A percentile compares a stretch with the other conserved stretches of the same genome.
phyloP scores from a whole-genome alignment of 2,329 filamentous ascomycete genomes.

The Claviceps paspali region DNA sequence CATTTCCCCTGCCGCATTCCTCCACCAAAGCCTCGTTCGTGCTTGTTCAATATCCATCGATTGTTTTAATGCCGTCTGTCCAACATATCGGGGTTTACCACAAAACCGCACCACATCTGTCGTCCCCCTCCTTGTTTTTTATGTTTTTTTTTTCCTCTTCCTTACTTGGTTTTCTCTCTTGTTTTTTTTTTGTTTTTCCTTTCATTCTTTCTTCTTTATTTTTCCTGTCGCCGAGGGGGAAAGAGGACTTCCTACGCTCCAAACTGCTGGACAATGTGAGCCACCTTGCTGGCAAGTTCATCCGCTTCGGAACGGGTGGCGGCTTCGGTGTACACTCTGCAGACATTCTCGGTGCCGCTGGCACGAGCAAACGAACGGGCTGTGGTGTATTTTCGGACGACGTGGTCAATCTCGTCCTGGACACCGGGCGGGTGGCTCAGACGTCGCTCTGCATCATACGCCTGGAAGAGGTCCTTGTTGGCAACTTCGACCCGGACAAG shows the following conservation, averaged over 20 bases:
- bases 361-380: slow-evolving; percentile 84
- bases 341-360: slow-evolving; percentile 89
- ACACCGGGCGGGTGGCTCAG: slow-evolving; percentile 65
- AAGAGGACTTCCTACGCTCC: slow-evolving; percentile 14
- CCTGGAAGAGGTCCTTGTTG: slow-evolving; percentile 68
- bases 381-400: slow-evolving; percentile 80
- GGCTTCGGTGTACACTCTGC: slow-evolving; percentile 91
- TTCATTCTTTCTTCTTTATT: too few relatives aligned
- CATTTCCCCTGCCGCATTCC: too few relatives aligned
- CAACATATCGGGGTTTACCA: too few relatives aligned
- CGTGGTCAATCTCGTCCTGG: slow-evolving; percentile 73
- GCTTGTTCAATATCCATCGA: too few relatives aligned
- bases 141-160: too few relatives aligned
- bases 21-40: too few relatives aligned
- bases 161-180: too few relatives aligned
- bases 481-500: slow-evolving; percentile 85
- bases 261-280: slow-evolving; percentile 53
- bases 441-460: slow-evolving; percentile 81
- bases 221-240: not conserved
- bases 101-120: too few relatives aligned
- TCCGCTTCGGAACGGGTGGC: slow-evolving; percentile 80
- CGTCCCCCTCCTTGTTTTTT: too few relatives aligned
- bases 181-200: too few relatives aligned
- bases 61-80: too few relatives aligned
- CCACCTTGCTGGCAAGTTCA: slow-evolving; percentile 74